These are phyloP conservation scores for Dioscorea dumetorum DNA, from an alignment of 106 monocot genomes.

Conservation along the genomic window DNA sequence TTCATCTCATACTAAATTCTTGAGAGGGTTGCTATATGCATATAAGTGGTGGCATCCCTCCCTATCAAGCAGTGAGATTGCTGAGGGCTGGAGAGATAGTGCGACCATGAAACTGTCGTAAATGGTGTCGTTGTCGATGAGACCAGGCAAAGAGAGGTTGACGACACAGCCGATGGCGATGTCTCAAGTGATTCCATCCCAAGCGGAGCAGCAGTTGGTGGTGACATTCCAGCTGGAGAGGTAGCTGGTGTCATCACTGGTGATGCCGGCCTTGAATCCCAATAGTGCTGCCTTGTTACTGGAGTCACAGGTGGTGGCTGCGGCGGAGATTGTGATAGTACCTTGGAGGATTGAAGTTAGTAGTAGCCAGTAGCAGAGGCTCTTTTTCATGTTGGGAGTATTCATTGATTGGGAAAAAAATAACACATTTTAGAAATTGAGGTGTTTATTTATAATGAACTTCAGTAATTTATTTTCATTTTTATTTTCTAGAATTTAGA, in stretches of 20 bases:
- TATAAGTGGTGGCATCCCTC: too few relatives aligned
- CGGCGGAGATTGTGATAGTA: too few relatives aligned
- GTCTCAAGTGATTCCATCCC: slow-evolving; percentile 28
- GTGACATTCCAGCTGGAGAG: slow-evolving; percentile 26
- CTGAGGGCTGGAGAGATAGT: slow-evolving; percentile 27
- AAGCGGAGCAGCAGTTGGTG: slow-evolving; percentile 29
- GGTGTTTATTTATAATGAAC: too few relatives aligned
- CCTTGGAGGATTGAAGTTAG: too few relatives aligned
- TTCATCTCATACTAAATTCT: too few relatives aligned
- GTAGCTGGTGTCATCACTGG: slow-evolving; percentile 15
- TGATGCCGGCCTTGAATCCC: slow-evolving; percentile 34
- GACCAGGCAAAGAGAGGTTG: slow-evolving; percentile 22
- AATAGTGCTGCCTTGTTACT: slow-evolving; percentile 18
- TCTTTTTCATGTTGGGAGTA: too few relatives aligned
- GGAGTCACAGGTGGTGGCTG: slow-evolving; percentile 11
- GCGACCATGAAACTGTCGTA: slow-evolving; percentile 22
- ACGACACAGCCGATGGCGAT: slow-evolving; percentile 20
- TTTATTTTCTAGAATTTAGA: too few relatives aligned
- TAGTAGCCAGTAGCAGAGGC: too few relatives aligned
- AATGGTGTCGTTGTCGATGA: slow-evolving; percentile 4
- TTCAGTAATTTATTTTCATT: too few relatives aligned
- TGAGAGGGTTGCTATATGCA: too few relatives aligned
- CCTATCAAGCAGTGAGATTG: slow-evolving; percentile 18
- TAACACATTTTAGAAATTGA: too few relatives aligned
- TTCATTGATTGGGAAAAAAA: too few relatives aligned